Base-by-base conservation (phyloP, 129 eudicot species). In the Artemisia tridentata region DNA sequence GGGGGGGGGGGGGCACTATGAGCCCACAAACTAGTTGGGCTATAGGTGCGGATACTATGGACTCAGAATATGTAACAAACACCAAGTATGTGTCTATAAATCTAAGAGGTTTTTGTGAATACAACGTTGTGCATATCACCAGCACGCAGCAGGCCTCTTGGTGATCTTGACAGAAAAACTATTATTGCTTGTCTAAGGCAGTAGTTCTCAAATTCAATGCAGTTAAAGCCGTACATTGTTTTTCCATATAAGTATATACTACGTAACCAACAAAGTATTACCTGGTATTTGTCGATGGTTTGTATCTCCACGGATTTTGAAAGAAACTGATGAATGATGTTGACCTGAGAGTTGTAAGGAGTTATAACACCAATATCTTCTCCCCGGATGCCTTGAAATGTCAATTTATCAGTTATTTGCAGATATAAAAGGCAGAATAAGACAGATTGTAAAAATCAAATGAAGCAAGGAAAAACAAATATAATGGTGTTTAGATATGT, bases 251-350 rank as follows among this genome's bases (percentile, higher is more conserved):
- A 55, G 60, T 16, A 17, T 7, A 55, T 18, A n/a, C n/a, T n/a
- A n/a, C n/a, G n/a, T n/a, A 21, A 11, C 10, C 11, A 18, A 55
- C 60, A 55, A 54, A 53, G 49, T 68, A 49, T 71, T 73, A 92
- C 98, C 96, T 92, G 95, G 78, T 89, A 92, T 78, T 86, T 89
- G 83, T 92, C 98, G 65, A 92, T 92, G 17, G 98, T 92, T 74
- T 92, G 91, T 71, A 89, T 88, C 92, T 92, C 98, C 80, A 92
- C 96, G 43, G 92, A 78, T 59, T 67, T 79, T 34, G 88, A 76
- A 68, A 83, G 68, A 76, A 80, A 49, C 66, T 81, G 83, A 31
- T 65, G 79, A 59, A 89, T 92, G 66, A 89, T 90, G 75, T 80
- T 84, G 52, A 88, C 85, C 79, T 89, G 96, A 68, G 95, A 72